Evolutionary conservation across 1,284 basidiomycete genomes (phyloP).

Genomic region (Fomitopsis pinicola): DNA sequence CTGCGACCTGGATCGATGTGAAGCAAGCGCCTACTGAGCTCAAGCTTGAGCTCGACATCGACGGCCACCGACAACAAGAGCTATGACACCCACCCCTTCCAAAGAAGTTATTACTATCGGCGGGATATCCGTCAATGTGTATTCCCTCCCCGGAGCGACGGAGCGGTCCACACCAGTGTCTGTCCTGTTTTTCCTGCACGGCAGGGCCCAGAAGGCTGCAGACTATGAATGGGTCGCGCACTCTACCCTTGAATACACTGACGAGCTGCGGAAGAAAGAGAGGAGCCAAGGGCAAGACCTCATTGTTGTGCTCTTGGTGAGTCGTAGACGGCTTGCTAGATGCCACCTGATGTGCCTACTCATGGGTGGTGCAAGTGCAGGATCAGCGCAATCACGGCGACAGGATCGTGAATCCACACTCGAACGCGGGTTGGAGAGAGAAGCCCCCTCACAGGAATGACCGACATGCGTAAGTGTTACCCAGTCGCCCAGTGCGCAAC

Average conservation of each 20-base stretch:
- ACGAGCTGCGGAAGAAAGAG: constrained; percentile 20
- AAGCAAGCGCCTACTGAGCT: not conserved
- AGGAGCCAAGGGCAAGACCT: constrained; percentile 34
- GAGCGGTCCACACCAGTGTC: constrained; percentile 32
- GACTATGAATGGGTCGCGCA: constrained; percentile 28
- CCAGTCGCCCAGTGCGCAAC: not conserved
- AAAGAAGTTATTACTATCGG: constrained; percentile 36
- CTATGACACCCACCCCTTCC: not conserved
- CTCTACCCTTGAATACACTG: constrained; percentile 20
- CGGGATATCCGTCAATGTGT: constrained; percentile 42
- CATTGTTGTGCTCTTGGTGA: constrained; percentile 54
- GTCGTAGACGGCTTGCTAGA: constrained; percentile 8
- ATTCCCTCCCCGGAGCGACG: constrained; percentile 25
- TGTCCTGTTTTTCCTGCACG: constrained; percentile 61
- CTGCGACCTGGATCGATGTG: no score
- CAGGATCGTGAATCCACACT: constrained; percentile 44
- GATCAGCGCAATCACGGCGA: constrained; percentile 79
- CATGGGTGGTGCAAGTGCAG: constrained; percentile 30
- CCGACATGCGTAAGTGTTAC: constrained; percentile 55
- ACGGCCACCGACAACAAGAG: not conserved
- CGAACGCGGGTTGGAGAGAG: constrained; percentile 57
- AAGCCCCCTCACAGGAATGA: constrained; percentile 45
- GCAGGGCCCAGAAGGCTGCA: constrained; percentile 34
- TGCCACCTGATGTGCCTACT: constrained; percentile 1
- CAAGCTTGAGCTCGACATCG: no score